Evolutionary conservation across 2,329 filamentous ascomycete genomes (phyloP), one percentile per base, ranked within the genome.

Genomic region (Colletotrichum cuscutae): DNA sequence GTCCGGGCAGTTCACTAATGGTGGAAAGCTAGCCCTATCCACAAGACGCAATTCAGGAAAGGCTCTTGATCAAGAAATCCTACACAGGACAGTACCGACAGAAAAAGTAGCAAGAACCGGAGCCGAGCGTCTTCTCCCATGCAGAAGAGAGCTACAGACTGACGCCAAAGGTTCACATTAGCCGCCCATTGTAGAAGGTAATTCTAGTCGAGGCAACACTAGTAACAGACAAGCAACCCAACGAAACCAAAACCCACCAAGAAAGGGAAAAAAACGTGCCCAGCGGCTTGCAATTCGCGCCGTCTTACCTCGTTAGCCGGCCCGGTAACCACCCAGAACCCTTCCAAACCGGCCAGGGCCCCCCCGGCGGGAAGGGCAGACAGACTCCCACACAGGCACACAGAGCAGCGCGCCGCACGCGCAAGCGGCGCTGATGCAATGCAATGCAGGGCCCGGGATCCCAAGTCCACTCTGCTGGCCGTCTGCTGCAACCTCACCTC

Each of bases 381-480:
- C 3, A 12, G 32, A 35, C 32, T 12, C 32, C 4, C 32, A 35
- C 11, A 35, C 42, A 49, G 42, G n/a, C 42, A 49, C 7, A 37
- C n/a, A 8, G 30, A 28, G 52, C 46, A 49, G 3, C n/a, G 61
- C 37, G 37, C 37, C 37, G 37, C 61, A 54, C 32, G 52, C 62
- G 24, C 62, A 46, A 65, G 62, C 46, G 46, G 57, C 68, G 68
- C 54, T 72, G 65, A 70, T 70, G 70, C 70, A 70, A 57, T 70
- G 70, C 70, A 49, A 70, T 70, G 70, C 70, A 70, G 42, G 66
- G 26, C 56, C 65, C 32, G 54, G 42, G 61, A 19, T 15, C 2
- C 49, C 13, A 37, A 26, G 30, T 64, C 30, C 49, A 42, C 28
- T 22, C 9, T 30, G 24, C 59, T 37, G 28, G 37, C 37, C 37